A percentile compares a stretch with the other conserved stretches of the same genome.
These are phyloP conservation scores for Articulospora tetracladia DNA, from an alignment of 495 filamentous ascomycete species.

Conservation along the genomic window DNA sequence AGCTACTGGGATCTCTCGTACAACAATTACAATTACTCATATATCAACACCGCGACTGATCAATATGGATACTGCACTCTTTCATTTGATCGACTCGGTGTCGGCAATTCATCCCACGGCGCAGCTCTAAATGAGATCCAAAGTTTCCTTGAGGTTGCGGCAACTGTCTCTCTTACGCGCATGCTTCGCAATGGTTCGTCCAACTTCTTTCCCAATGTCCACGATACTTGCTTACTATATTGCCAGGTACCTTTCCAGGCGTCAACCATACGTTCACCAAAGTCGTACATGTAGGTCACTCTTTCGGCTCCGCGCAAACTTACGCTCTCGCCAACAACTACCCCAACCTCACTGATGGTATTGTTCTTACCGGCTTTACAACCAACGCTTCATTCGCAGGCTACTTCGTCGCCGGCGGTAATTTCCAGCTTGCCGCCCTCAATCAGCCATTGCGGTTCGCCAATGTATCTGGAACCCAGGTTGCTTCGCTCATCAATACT, in stretches of 20 bases:
- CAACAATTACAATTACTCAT: conserved; percentile 53
- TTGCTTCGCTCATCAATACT: conserved; percentile 29
- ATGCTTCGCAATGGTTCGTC: conserved; percentile 37
- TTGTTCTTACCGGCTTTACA: conserved; percentile 56
- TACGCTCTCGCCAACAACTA: conserved; percentile 43
- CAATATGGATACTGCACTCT: conserved; percentile 50
- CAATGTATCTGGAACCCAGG: conserved; percentile 36
- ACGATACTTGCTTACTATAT: not conserved
- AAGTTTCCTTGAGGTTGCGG: conserved; percentile 46
- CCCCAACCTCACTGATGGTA: conserved; percentile 49
- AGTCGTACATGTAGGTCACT: conserved; percentile 56
- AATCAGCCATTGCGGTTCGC: conserved; percentile 38
- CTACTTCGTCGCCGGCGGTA: conserved; percentile 36
- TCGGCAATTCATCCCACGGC: conserved; percentile 51
- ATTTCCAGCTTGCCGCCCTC: conserved; percentile 41
- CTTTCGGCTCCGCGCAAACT: conserved; percentile 45
- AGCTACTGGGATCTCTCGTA: conserved; percentile 59
- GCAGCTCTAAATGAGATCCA: conserved; percentile 55
- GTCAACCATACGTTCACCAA: conserved; percentile 36
- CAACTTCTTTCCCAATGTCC: not conserved
- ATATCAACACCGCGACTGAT: conserved; percentile 49
- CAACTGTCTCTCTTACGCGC: conserved; percentile 42
- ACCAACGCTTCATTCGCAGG: conserved; percentile 35
- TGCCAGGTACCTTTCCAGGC: conserved; percentile 26
- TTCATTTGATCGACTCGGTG: conserved; percentile 53